phyloP scores from a whole-genome alignment of 1,139 yeast species.

The Blastobotrys malaysiensis region DNA sequence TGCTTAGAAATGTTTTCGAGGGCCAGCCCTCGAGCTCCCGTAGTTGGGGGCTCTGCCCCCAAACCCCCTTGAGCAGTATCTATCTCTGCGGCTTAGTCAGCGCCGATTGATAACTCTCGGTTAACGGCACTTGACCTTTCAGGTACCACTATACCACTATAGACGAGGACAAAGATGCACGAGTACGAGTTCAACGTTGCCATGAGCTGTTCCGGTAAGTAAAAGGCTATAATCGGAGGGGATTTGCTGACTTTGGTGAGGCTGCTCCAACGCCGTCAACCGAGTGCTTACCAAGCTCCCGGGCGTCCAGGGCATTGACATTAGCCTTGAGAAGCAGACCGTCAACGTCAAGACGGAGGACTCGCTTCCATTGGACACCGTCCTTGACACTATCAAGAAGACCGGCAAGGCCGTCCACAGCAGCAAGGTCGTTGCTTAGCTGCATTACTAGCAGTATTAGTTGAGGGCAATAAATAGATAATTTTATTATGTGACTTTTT shows the following conservation, averaged over 20 bases:
- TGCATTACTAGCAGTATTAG: background rate
- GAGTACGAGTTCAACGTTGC: slow-evolving; percentile 71
- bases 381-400: slow-evolving; percentile 72
- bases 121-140: background rate
- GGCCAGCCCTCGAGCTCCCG: no score
- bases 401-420: slow-evolving; percentile 81
- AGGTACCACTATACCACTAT: background rate
- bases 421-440: slow-evolving; percentile 44
- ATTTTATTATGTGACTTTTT: background rate
- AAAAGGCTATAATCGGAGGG: background rate
- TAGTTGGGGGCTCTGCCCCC: no score
- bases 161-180: slow-evolving; percentile 28
- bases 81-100: no score
- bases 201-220: slow-evolving; percentile 67
- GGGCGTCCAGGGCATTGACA: slow-evolving; percentile 67
- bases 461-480: slow-evolving; percentile 2
- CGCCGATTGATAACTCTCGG: background rate
- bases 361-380: slow-evolving; percentile 62
- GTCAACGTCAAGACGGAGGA: slow-evolving; percentile 68
- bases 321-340: slow-evolving; percentile 73
- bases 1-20: no score
- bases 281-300: slow-evolving; percentile 67
- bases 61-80: no score
- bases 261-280: slow-evolving; percentile 85
- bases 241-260: slow-evolving; percentile 24